Percentiles rank a stretch among this genome's conserved stretches.
Evolutionary conservation across 176 grass and related monocot species (phyloP).

Genomic region (Puya raimondii): DNA sequence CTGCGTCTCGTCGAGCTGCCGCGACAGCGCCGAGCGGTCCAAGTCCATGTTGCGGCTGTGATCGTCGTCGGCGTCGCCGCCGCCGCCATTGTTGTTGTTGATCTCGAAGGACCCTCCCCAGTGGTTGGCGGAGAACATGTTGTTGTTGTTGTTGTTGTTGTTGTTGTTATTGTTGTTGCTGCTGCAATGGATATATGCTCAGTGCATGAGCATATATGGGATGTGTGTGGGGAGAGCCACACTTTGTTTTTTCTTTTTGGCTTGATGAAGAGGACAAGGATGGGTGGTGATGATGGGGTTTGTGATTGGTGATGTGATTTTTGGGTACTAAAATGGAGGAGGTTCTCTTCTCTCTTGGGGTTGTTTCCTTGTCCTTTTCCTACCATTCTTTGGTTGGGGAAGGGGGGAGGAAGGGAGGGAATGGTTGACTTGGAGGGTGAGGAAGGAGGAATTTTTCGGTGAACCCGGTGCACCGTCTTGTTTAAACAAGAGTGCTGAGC

Average conservation of each 20-base stretch:
- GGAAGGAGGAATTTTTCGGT: not conserved
- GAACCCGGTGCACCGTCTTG: no score
- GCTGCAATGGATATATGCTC: constrained; percentile 12
- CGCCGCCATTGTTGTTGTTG: constrained; percentile 22
- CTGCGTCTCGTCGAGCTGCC: constrained; percentile 90
- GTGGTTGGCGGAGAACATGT: constrained; percentile 62
- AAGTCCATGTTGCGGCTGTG: constrained; percentile 79
- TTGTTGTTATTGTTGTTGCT: not conserved
- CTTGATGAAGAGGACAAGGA: not conserved
- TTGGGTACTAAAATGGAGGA: not conserved
- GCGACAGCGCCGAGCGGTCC: constrained; percentile 57
- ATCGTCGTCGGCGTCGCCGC: constrained; percentile 45
- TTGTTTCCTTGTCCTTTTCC: not conserved
- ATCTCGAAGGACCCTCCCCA: constrained; percentile 95
- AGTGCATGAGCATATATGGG: not conserved
- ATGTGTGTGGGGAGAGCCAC: not conserved
- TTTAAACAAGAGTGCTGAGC: no score
- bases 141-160: not conserved
- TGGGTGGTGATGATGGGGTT: not conserved
- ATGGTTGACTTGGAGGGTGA: constrained; percentile 27
- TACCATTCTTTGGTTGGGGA: not conserved
- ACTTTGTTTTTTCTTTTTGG: not conserved
- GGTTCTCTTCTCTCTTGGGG: not conserved
- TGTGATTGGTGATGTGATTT: not conserved
- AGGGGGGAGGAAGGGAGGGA: not conserved